A percentile compares a stretch with the other conserved stretches of the same genome.
phyloP scores from a whole-genome alignment of 2,329 filamentous ascomycete species.

The Trichoderma simmonsii region DNA sequence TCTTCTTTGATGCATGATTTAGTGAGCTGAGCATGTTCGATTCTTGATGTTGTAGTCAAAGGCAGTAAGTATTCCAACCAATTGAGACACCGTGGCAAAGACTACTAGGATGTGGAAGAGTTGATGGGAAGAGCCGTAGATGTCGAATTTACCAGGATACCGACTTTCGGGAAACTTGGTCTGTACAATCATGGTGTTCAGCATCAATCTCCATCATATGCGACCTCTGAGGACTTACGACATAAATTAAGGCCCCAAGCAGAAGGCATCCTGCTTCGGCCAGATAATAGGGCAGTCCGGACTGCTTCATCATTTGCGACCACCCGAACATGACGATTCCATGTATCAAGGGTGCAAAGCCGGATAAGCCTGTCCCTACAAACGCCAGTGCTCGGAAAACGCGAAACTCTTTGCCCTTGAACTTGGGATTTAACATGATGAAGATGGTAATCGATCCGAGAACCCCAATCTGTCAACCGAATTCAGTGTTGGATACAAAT shows the following conservation, averaged over 20 bases:
- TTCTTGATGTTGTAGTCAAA: neutral
- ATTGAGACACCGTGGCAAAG: neutral
- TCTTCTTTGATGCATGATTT: neutral
- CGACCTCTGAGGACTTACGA: neutral
- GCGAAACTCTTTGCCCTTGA: neutral
- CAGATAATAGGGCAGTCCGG: slow-evolving; percentile 7
- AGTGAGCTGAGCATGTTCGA: neutral
- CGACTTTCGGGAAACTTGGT: slow-evolving; percentile 7
- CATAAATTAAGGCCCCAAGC: slow-evolving; percentile 5
- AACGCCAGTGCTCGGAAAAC: slow-evolving; percentile 4
- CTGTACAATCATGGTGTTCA: neutral
- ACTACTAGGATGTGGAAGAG: slow-evolving; percentile 7
- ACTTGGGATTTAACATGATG: slow-evolving; percentile 3
- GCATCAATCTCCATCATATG: neutral
- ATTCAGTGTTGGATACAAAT: neutral
- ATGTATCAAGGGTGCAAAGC: slow-evolving; percentile 11
- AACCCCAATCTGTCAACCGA: neutral
- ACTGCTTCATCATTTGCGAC: slow-evolving; percentile 11
- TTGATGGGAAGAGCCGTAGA: slow-evolving; percentile 5
- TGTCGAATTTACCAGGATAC: slow-evolving; percentile 6
- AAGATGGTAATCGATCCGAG: slow-evolving; percentile 13
- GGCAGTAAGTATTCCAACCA: neutral
- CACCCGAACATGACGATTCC: slow-evolving; percentile 1
- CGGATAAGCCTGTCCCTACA: neutral
- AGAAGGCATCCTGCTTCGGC: neutral